Evolutionary conservation across 2,329 filamentous ascomycete genomes (phyloP).

Genomic region (Xylariaceae sp.): DNA sequence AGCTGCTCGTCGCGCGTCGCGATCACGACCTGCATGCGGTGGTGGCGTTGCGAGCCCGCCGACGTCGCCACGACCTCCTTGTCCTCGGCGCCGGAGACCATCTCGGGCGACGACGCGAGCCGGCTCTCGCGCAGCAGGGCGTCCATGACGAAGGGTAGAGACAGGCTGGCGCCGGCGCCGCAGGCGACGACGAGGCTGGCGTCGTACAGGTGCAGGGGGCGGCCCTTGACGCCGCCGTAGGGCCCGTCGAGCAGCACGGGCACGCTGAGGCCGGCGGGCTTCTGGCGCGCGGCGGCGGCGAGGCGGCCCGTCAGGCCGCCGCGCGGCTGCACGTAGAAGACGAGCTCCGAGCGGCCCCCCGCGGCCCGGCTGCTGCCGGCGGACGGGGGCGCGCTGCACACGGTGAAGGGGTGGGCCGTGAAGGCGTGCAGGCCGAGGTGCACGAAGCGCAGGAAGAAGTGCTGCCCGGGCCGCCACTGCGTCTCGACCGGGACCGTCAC

Average conservation of each 20-base stretch:
- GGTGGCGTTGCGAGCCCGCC: conserved; percentile 1
- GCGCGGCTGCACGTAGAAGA: conserved; percentile 45
- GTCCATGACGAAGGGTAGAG: conserved; percentile 39
- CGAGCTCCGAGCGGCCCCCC: conserved; percentile 29
- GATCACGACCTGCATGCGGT: conserved; percentile 19
- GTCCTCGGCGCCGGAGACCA: too few species aligned
- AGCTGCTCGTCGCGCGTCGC: conserved; percentile 22
- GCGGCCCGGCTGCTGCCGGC: conserved; percentile 6
- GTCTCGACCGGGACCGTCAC: conserved; percentile 36
- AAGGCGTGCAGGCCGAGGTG: conserved; percentile 34
- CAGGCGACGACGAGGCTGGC: conserved; percentile 42
- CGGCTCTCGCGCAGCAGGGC: conserved; percentile 15
- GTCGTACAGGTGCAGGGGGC: conserved; percentile 32
- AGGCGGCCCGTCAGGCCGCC: conserved; percentile 42
- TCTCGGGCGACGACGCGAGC: conserved; percentile 1
- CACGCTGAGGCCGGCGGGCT: conserved; percentile 28
- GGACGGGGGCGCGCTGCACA: conserved; percentile 37
- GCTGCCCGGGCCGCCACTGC: conserved; percentile 44
- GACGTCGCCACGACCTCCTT: too few species aligned
- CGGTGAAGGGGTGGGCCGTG: conserved; percentile 47
- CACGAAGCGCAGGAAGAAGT: conserved; percentile 47
- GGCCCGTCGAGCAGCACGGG: conserved; percentile 50
- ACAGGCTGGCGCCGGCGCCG: conserved; percentile 48
- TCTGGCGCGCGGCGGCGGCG: conserved; percentile 27
- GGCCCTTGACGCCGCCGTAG: conserved; percentile 42